Percentiles rank a stretch among this genome's conserved stretches.
These are phyloP conservation scores for Lasiodiplodia hormozganensis DNA, from an alignment of 2,329 filamentous ascomycete species.

Conservation along the genomic window DNA sequence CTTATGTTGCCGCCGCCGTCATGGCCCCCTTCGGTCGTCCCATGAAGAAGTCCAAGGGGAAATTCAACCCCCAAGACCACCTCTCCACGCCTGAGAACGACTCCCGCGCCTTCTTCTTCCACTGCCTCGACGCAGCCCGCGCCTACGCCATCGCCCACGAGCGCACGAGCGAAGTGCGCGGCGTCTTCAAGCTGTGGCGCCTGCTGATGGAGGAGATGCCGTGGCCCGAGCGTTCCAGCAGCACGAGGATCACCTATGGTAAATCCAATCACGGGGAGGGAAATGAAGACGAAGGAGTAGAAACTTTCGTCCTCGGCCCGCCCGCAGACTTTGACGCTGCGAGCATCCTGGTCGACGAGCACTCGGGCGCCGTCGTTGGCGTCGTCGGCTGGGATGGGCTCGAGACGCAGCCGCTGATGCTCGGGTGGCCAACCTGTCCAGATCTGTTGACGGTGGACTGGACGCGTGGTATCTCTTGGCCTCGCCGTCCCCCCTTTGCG, in stretches of 20 bases:
- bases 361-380: constrained; percentile 29
- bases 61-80: background rate
- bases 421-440: constrained; percentile 28
- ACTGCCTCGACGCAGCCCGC: background rate
- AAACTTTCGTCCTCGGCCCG: constrained; percentile 34
- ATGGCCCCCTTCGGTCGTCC: constrained; percentile 6
- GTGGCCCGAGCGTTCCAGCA: background rate
- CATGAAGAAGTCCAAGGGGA: background rate
- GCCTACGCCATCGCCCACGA: background rate
- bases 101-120: background rate
- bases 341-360: constrained; percentile 35
- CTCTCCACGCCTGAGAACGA: background rate
- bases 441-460: background rate
- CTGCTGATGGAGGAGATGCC: constrained; percentile 1
- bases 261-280: background rate
- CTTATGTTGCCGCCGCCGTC: constrained; percentile 1
- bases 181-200: background rate
- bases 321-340: constrained; percentile 35
- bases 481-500: background rate
- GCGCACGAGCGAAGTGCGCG: background rate
- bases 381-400: constrained; percentile 37
- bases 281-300: too few relatives aligned
- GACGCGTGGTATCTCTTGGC: background rate
- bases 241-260: background rate
- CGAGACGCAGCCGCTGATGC: constrained; percentile 29